Evolutionary conservation across 768 basidiomycete genomes (phyloP).

Genomic region (Podaxis sp.): DNA sequence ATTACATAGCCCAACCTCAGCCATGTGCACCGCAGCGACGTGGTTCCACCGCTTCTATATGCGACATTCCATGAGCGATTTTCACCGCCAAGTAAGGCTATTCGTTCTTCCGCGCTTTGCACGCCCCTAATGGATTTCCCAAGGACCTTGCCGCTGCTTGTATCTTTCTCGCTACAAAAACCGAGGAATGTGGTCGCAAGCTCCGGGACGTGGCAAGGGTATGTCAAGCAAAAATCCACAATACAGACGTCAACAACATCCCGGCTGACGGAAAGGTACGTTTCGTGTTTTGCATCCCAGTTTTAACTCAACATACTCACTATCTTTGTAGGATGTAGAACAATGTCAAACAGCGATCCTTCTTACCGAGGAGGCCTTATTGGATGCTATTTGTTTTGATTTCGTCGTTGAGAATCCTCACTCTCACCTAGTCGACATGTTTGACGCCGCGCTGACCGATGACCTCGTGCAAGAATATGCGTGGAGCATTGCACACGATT

Average conservation of each 20-base stretch:
- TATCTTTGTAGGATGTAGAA: constrained; percentile 63
- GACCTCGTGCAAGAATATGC: constrained; percentile 64
- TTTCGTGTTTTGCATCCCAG: not conserved
- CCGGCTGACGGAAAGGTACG: constrained; percentile 65
- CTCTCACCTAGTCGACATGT: constrained; percentile 69
- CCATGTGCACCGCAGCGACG: constrained; percentile 83
- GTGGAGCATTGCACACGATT: constrained; percentile 87
- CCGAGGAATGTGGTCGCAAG: constrained; percentile 86
- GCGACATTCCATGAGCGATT: constrained; percentile 81
- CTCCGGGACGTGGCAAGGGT: constrained; percentile 82
- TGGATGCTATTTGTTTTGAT: constrained; percentile 86
- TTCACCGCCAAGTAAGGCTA: constrained; percentile 68
- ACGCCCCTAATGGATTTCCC: constrained; percentile 12
- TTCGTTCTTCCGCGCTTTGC: constrained; percentile 14
- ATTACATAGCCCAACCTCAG: constrained; percentile 63
- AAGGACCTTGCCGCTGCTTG: constrained; percentile 86
- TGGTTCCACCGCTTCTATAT: constrained; percentile 94
- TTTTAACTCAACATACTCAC: not conserved
- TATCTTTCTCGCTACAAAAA: constrained; percentile 89
- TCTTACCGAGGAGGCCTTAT: constrained; percentile 70
- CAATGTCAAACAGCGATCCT: constrained; percentile 68
- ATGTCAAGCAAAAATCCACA: constrained; percentile 64
- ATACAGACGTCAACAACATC: constrained; percentile 52
- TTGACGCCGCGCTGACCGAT: constrained; percentile 52
- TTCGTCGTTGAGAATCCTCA: constrained; percentile 79